Percentiles rank a stretch among this genome's conserved stretches.
Conservation (phyloP, 768 basidiomycete genomes). For the Pleurotus cornucopiae region DNA sequence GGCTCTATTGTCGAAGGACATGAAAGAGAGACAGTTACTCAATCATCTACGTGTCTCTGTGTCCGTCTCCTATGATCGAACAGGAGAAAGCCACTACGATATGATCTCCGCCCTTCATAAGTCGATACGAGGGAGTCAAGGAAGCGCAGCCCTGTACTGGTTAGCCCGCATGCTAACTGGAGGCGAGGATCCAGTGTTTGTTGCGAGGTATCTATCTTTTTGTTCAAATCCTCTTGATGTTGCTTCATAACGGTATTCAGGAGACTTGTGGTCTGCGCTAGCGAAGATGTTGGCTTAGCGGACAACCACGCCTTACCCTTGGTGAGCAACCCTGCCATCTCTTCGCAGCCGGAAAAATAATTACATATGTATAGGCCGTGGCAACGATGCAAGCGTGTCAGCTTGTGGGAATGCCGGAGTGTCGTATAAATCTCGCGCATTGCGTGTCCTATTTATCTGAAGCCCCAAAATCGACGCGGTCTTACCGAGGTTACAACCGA, state of each 20-base stretch:
- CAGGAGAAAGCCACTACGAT: slow-evolving; percentile 74
- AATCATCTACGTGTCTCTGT: slow-evolving; percentile 57
- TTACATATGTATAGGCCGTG: slow-evolving; percentile 40
- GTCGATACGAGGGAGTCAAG: slow-evolving; percentile 72
- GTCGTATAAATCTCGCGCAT: slow-evolving; percentile 75
- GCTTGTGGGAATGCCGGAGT: slow-evolving; percentile 77
- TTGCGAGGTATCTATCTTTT: slow-evolving; percentile 32
- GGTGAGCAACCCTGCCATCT: slow-evolving; percentile 32
- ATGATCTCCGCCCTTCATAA: slow-evolving; percentile 87
- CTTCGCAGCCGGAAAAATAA: neutral
- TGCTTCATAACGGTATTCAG: slow-evolving; percentile 17
- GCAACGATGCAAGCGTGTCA: slow-evolving; percentile 64
- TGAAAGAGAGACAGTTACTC: slow-evolving; percentile 48
- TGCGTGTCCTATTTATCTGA: slow-evolving; percentile 76
- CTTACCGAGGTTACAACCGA: slow-evolving; percentile 72
- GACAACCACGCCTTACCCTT: slow-evolving; percentile 74
- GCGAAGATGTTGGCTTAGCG: slow-evolving; percentile 83
- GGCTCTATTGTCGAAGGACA: slow-evolving; percentile 40
- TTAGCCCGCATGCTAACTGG: slow-evolving; percentile 77
- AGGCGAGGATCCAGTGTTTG: slow-evolving; percentile 78
- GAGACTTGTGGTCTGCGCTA: slow-evolving; percentile 74
- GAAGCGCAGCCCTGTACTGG: slow-evolving; percentile 83
- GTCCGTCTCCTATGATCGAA: slow-evolving; percentile 67
- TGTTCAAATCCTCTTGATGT: neutral
- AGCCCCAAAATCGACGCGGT: slow-evolving; percentile 75